Evolutionary conservation across 169 alveolate genomes (phyloP), one percentile per base, ranked within the genome.

Genomic region (Plasmodium cynomolgi): DNA sequence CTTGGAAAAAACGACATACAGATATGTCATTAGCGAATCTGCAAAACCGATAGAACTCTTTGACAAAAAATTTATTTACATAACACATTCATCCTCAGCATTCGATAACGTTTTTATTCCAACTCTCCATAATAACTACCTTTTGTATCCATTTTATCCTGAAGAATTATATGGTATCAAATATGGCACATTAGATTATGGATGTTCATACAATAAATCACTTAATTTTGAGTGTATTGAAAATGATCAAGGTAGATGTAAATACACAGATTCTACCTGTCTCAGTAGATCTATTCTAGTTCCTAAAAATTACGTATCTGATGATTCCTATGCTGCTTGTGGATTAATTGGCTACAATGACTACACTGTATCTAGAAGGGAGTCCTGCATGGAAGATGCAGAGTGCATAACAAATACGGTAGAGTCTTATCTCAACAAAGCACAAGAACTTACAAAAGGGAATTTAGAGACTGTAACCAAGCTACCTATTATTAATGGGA

Each of bases 61-160:
- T 23, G 88, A 86, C 33, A 17, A 56, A 3, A 86, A 86, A n/a
- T 75, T 6, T 17, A 39, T 86, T 15, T 54, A 23, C 29, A 86
- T 86, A 15, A 31, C 81, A 5, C 50, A 75, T 31, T 86, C 93
- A 26, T 77, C 93, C 1, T 56, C 80, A 17, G 93, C 93, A 23
- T 86, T 86, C 44, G 93, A 86, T 54, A 77, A 86, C 31, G 81
- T 86, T n/a, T 75, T 20, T 23, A 77, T 86, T 9, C 86, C 93
- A 11, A 33, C 26, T 9, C 26, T 86, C 17, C 44, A 86, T 37
- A 75, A 77, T 9, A 47, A 86, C 5, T 86, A 33, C 44, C 68
- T 86, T n/a, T 77, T 86, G 81, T 86, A 86, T 23, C 93, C 93
- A 41, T 86, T 86, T 77, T 86, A 77, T 34, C 93, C 93, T 13